These are phyloP conservation scores for Sextonia rubra DNA, from an alignment of 164 flowering plant species.

Conservation along the genomic window DNA sequence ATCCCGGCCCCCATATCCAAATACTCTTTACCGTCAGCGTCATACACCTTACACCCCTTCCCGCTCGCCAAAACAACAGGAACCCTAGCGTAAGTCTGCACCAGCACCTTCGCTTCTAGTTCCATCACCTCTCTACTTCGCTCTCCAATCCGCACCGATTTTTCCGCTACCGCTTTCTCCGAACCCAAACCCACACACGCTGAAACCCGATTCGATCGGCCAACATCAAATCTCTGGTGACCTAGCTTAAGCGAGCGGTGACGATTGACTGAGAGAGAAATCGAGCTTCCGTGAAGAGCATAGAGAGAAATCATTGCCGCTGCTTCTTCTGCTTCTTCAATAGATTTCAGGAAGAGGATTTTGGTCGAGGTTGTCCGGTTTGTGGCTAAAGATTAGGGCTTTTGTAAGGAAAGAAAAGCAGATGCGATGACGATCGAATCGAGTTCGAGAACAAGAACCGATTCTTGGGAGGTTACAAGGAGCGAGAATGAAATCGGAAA, in stretches of 20 bases:
- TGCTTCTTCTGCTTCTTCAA: too few relatives aligned
- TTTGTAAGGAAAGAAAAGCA: too few relatives aligned
- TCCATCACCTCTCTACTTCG: constrained; percentile 53
- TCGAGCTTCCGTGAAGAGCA: background rate
- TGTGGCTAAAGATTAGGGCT: too few relatives aligned
- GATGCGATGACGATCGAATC: too few relatives aligned
- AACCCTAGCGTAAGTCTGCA: constrained; percentile 74
- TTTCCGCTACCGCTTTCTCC: constrained; percentile 12
- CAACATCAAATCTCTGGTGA: background rate
- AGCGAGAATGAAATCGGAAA: too few relatives aligned
- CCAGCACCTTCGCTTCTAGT: constrained; percentile 48
- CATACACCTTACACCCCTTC: constrained; percentile 77
- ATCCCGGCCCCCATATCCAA: constrained; percentile 81
- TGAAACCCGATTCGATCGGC: constrained; percentile 6
- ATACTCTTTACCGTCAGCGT: constrained; percentile 79
- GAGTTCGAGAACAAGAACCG: too few relatives aligned
- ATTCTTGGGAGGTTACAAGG: too few relatives aligned
- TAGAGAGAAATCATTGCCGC: constrained; percentile 14
- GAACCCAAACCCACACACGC: constrained; percentile 34
- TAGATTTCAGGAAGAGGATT: too few relatives aligned
- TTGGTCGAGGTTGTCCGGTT: too few relatives aligned
- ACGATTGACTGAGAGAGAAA: constrained; percentile 3
- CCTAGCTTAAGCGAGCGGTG: constrained; percentile 9
- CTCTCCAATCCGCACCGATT: constrained; percentile 10
- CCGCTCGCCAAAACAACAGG: constrained; percentile 67